These are phyloP conservation scores for Tetraselmis chui DNA, from an alignment of 139 green algal genomes.

Conservation along the genomic window DNA sequence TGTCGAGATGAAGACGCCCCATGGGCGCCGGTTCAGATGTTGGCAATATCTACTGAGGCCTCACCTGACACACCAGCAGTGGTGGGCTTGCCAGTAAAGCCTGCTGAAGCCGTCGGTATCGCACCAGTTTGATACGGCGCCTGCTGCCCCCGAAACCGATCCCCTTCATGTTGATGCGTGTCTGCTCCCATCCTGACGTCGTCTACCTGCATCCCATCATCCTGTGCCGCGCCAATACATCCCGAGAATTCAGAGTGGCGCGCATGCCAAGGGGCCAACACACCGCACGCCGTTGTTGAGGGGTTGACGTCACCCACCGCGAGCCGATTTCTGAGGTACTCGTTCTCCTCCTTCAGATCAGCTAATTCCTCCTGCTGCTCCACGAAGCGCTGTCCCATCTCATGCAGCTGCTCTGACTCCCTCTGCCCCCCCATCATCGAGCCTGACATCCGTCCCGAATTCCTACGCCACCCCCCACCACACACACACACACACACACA, in stretches of 20 bases:
- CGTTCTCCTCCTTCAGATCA: constrained; percentile 29
- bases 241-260: too few relatives aligned
- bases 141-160: not conserved
- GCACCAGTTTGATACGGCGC: not conserved
- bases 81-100: too few relatives aligned
- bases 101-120: not conserved
- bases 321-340: not conserved
- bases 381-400: constrained; percentile 30
- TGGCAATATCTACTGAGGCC: too few relatives aligned
- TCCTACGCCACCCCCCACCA: not conserved
- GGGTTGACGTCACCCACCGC: too few relatives aligned
- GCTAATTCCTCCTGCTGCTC: constrained; percentile 61
- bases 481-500: too few relatives aligned
- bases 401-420: not conserved
- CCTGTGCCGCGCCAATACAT: too few relatives aligned
- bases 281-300: too few relatives aligned
- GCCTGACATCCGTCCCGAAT: not conserved
- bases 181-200: not conserved
- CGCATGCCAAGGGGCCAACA: too few relatives aligned
- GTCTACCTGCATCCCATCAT: not conserved
- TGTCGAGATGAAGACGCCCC: too few relatives aligned
- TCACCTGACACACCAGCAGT: too few relatives aligned
- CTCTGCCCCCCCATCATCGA: not conserved
- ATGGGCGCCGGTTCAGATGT: too few relatives aligned
- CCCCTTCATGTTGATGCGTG: not conserved